phyloP scores from a whole-genome alignment of 2,329 filamentous ascomycete species.

The Colletotrichum cordylinicola region DNA sequence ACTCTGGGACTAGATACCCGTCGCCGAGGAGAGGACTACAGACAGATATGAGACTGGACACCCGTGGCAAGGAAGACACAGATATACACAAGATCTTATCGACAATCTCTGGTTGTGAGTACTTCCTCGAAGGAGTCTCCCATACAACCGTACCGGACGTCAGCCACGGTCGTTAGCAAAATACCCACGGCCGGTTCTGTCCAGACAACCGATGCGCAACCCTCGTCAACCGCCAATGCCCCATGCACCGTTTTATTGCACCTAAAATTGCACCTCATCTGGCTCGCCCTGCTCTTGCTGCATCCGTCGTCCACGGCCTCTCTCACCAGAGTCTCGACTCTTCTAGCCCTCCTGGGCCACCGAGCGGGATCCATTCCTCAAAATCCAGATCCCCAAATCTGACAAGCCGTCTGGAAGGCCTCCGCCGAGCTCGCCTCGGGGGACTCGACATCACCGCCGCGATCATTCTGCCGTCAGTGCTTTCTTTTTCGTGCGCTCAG shows the following conservation, averaged over 20 bases:
- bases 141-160: neutral
- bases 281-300: slow-evolving; percentile 4
- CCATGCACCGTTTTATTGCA: slow-evolving; percentile 20
- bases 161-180: neutral
- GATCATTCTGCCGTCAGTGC: neutral
- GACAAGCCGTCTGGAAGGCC: neutral
- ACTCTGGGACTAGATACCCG: neutral
- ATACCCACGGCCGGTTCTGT: neutral
- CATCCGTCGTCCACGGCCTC: neutral
- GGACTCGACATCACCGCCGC: neutral
- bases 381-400: neutral
- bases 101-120: neutral
- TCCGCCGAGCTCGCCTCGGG: neutral
- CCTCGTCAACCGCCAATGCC: neutral
- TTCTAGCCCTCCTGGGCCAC: slow-evolving; percentile 4
- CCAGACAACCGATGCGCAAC: slow-evolving; percentile 1
- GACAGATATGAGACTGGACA: neutral
- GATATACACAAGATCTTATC: neutral
- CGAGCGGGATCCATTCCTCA: neutral
- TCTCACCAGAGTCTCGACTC: slow-evolving; percentile 15
- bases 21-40: neutral
- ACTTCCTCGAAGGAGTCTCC: neutral
- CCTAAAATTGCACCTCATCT: slow-evolving; percentile 19
- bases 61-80: neutral
- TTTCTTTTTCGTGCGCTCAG: neutral